Percentiles rank a stretch among this genome's conserved stretches.
Conservation (phyloP, 208 protist species). For the Leishmania arabica region DNA sequence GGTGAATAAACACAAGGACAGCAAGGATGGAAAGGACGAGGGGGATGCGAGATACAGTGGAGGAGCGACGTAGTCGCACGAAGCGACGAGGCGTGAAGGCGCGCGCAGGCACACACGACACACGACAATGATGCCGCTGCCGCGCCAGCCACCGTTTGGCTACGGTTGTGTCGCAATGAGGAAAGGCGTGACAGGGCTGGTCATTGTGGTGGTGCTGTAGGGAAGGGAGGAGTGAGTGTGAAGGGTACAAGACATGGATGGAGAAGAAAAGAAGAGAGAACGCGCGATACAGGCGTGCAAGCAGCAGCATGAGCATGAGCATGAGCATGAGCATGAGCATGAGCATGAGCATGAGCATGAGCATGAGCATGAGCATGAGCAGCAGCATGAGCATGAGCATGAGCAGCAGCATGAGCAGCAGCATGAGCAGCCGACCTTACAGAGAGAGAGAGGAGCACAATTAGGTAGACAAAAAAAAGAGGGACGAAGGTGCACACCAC, state of each 20-base stretch:
- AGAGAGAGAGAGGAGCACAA: neutral
- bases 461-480: neutral
- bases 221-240: neutral
- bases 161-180: too few species aligned
- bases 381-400: neutral
- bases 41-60: neutral
- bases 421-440: neutral
- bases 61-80: neutral
- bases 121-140: too few species aligned
- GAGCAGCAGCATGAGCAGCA: constrained; percentile 2
- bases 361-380: too few species aligned
- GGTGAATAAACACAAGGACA: neutral
- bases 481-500: neutral
- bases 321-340: neutral
- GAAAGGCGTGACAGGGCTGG: neutral
- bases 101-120: neutral
- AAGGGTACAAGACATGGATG: neutral
- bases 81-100: neutral
- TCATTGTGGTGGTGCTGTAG: neutral
- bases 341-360: too few species aligned
- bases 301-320: neutral
- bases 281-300: neutral
- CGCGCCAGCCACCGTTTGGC: too few species aligned
- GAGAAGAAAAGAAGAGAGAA: neutral
- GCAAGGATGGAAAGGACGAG: neutral